Conservation (phyloP, 106 monocot genomes). For the Iris macrosiphon region DNA sequence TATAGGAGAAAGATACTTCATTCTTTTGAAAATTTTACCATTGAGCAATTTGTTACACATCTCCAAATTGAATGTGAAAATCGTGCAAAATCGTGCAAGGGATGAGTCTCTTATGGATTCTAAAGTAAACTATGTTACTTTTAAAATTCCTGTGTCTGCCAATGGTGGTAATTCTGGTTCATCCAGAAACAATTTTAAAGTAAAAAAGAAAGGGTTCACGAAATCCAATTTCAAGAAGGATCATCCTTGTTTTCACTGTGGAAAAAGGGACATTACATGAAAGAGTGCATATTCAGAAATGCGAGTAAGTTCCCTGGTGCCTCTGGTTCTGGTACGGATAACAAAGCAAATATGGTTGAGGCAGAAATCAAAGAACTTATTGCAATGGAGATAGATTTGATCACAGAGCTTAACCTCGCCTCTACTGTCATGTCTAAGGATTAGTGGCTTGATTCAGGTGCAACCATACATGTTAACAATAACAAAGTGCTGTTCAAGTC, state of each 20-base stretch:
- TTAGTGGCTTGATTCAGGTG: constrained; percentile 2
- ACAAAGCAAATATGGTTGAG: constrained; percentile 1
- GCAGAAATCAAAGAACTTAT: not conserved
- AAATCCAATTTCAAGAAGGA: not conserved
- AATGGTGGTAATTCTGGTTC: no score
- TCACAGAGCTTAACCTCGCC: not conserved
- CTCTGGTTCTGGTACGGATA: not conserved
- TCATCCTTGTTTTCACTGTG: constrained; percentile 1
- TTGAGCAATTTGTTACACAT: not conserved
- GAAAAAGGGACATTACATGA: not conserved
- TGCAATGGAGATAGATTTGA: constrained; percentile 3
- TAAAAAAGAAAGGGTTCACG: no score
- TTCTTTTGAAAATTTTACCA: not conserved
- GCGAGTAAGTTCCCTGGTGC: not conserved
- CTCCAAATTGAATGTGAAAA: not conserved
- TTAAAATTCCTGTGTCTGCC: no score
- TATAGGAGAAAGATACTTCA: constrained; percentile 1
- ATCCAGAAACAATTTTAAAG: no score
- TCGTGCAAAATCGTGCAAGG: not conserved
- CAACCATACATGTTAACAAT: not conserved
- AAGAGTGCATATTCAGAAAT: not conserved
- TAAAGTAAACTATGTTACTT: no score
- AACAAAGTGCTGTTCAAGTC: constrained; percentile 1
- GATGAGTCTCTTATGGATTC: not conserved
- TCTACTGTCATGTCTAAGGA: no score